Conservation (phyloP, 371 early-diverging fungal species). For the Mucor irregularis region DNA sequence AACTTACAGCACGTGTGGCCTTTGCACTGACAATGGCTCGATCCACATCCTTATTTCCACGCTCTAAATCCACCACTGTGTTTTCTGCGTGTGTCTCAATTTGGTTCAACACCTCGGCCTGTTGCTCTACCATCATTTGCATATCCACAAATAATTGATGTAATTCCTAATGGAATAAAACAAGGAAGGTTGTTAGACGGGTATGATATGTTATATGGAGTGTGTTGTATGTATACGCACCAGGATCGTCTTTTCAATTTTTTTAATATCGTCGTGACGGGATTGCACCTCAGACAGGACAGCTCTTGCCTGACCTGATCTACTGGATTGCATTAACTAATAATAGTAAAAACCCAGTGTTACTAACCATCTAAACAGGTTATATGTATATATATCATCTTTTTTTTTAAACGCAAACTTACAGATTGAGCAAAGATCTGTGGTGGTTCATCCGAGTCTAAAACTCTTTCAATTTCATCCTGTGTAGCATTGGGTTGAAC, state of each 20-base stretch:
- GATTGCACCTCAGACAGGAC: constrained; percentile 83
- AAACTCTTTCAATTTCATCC: constrained; percentile 72
- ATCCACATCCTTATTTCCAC: constrained; percentile 66
- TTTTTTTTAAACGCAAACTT: constrained; percentile 7
- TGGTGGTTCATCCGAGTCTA: constrained; percentile 68
- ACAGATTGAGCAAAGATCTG: constrained; percentile 83
- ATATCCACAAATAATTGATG: constrained; percentile 88
- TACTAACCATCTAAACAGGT: no score
- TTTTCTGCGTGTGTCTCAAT: constrained; percentile 69
- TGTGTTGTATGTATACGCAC: constrained; percentile 48
- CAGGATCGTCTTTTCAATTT: constrained; percentile 83
- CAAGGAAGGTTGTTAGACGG: no score
- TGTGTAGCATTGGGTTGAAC: constrained; percentile 80
- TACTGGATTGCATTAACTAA: constrained; percentile 35
- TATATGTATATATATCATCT: background rate
- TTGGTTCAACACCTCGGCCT: constrained; percentile 70
- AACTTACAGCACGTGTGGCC: constrained; percentile 65
- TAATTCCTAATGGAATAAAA: constrained; percentile 82
- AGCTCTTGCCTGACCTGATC: constrained; percentile 74
- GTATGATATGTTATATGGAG: no score
- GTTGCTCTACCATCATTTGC: constrained; percentile 81
- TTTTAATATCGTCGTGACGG: constrained; percentile 83
- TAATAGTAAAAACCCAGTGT: no score
- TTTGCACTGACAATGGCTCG: constrained; percentile 71
- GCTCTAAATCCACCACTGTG: constrained; percentile 65